phyloP scores from a whole-genome alignment of 768 basidiomycete species.

The Lactarius hengduanensis region DNA sequence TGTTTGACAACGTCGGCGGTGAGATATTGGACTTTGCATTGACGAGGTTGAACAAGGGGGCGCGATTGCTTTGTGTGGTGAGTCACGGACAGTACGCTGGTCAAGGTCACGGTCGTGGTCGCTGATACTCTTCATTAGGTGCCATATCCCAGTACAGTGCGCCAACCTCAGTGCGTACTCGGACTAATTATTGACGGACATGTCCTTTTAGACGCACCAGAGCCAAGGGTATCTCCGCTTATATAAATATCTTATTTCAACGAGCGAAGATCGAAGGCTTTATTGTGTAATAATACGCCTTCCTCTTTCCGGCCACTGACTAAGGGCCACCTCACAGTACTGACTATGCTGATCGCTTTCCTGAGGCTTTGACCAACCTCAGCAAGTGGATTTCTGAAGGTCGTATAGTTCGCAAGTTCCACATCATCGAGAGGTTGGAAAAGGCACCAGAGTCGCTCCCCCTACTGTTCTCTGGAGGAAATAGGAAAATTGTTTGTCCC shows the following conservation, averaged over 20 bases:
- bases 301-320: background rate
- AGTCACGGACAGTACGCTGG: slow-evolving; percentile 30
- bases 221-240: slow-evolving; percentile 66
- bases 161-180: slow-evolving; percentile 29
- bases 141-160: slow-evolving; percentile 84
- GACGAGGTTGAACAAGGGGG: slow-evolving; percentile 69
- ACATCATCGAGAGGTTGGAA: slow-evolving; percentile 73
- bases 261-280: slow-evolving; percentile 84
- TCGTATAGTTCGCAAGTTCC: slow-evolving; percentile 76
- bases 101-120: background rate
- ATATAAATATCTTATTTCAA: slow-evolving; percentile 67
- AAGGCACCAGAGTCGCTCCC: slow-evolving; percentile 69
- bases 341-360: slow-evolving; percentile 67
- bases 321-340: slow-evolving; percentile 45
- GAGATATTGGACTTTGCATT: slow-evolving; percentile 81
- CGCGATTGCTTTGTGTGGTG: slow-evolving; percentile 83
- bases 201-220: slow-evolving; percentile 46
- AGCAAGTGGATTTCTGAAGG: slow-evolving; percentile 59
- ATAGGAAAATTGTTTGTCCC: slow-evolving; percentile 66
- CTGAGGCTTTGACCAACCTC: slow-evolving; percentile 57
- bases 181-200: background rate
- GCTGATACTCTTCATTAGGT: slow-evolving; percentile 42
- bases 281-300: slow-evolving; percentile 55
- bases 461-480: slow-evolving; percentile 71
- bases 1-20: slow-evolving; percentile 81